These are phyloP conservation scores for Starmerella asiatica DNA, from an alignment of 805 yeast species.

Conservation along the genomic window DNA sequence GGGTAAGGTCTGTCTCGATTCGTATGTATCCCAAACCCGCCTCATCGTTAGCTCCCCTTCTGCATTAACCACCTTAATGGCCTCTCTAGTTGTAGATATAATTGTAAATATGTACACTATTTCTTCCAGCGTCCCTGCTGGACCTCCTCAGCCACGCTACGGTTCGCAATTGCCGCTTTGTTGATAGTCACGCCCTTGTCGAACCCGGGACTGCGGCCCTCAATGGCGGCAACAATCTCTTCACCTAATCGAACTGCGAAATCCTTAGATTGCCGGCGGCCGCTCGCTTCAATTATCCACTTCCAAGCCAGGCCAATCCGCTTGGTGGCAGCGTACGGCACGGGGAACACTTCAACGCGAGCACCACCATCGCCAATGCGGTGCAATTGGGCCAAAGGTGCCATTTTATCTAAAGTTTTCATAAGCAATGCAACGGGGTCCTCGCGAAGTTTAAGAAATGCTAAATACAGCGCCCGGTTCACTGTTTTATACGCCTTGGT, in stretches of 20 bases:
- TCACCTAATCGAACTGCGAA: constrained; percentile 83
- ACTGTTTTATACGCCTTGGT: constrained; percentile 61
- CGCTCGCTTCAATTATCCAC: constrained; percentile 82
- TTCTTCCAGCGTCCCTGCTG: constrained; percentile 17
- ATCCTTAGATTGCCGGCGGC: constrained; percentile 63
- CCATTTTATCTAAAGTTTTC: constrained; percentile 62
- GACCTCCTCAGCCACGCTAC: constrained; percentile 29
- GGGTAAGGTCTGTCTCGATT: too few species aligned
- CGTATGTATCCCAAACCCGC: too few species aligned
- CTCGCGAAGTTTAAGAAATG: constrained; percentile 52
- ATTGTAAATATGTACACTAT: constrained; percentile 3
- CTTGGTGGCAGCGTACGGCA: constrained; percentile 69
- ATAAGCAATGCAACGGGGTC: constrained; percentile 72
- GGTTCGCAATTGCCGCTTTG: constrained; percentile 72
- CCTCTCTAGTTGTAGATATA: too few species aligned
- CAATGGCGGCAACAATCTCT: constrained; percentile 64
- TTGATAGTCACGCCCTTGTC: constrained; percentile 77
- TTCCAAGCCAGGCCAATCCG: constrained; percentile 73
- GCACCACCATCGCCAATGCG: constrained; percentile 77
- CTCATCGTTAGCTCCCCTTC: too few species aligned
- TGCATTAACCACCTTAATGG: too few species aligned
- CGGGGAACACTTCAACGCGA: constrained; percentile 66
- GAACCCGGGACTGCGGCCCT: constrained; percentile 69
- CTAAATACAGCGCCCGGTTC: constrained; percentile 66
- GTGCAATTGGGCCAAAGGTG: constrained; percentile 69